Base-by-base conservation (phyloP, 2,329 filamentous ascomycete genomes). In the Aspergillus tanneri region DNA sequence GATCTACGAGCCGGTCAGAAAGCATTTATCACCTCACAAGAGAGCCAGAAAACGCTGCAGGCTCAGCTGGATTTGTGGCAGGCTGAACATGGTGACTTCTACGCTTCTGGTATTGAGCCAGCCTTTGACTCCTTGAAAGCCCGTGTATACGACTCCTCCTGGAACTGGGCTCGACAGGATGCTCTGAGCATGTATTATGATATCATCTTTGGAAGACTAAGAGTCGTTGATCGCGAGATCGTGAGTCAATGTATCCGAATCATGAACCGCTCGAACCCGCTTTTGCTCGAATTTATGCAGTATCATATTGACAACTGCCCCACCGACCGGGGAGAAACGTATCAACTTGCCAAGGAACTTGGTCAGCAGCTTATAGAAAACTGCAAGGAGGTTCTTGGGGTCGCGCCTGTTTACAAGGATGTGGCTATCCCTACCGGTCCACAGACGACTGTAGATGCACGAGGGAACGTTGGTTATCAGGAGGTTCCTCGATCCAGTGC, bases 231-330 rank as follows among this genome's bases (percentile, higher is more conserved):
- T 65, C 88, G 93, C 55, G 93, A 99, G 72, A 99, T 97, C 62
- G 93, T 99, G 67, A 96, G 91, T 73, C 91, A 91, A 70, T 99
- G 93, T 75, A 97, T 99, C 65, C 88, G 90, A 59, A 93, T 99
- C 74, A 99, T 99, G 93, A 99, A 96, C 77, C 88, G 93, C 54
- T 96, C 93, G 25, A 99, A 97, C 69, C 93, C 93, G 2, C 87
- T 89, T 27, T 83, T 99, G 1, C 82, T 99, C 49, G 92, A 99
- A 61, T 99, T 96, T 73, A 99, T 99, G 93, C 93, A 99, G 69
- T 97, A 99, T 64, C 93, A 99, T 75, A 99, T 99, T 65, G 93
- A 99, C 65, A 93, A 97, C 77, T 97, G 92, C 76, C 93, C 93
- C 0, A 91, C 91, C 0, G 91, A 99, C 66, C 87, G 92, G 42